These are phyloP conservation scores for Claviceps arundinis DNA, from an alignment of 2,329 filamentous ascomycete species.

Conservation along the genomic window DNA sequence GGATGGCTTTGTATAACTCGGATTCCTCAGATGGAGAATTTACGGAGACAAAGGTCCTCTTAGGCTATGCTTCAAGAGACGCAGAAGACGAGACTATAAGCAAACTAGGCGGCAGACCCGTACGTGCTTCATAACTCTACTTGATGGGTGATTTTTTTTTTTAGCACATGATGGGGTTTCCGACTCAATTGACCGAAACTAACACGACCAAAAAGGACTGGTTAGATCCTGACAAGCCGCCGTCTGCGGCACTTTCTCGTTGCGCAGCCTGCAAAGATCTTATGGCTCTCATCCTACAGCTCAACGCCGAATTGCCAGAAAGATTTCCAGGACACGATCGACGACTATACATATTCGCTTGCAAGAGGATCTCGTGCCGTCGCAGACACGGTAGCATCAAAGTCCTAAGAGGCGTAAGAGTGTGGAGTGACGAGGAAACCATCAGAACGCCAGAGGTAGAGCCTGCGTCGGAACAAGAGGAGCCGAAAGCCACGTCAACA, in stretches of 20 bases:
- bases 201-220: slow-evolving; percentile 48
- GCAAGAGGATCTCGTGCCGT: slow-evolving; percentile 63
- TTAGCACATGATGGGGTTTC: neutral
- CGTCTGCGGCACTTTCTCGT: slow-evolving; percentile 64
- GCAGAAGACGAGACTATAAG: slow-evolving; percentile 71
- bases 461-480: slow-evolving; percentile 18
- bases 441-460: slow-evolving; percentile 20
- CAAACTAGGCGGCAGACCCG: slow-evolving; percentile 75
- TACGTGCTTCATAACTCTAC: slow-evolving; percentile 30
- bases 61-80: slow-evolving; percentile 79
- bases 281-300: slow-evolving; percentile 76
- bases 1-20: slow-evolving; percentile 67
- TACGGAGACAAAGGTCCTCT: slow-evolving; percentile 72
- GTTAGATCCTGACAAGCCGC: slow-evolving; percentile 58
- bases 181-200: slow-evolving; percentile 1
- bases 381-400: slow-evolving; percentile 73
- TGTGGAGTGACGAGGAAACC: slow-evolving; percentile 29
- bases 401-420: slow-evolving; percentile 54
- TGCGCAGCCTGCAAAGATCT: slow-evolving; percentile 79
- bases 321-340: slow-evolving; percentile 78
- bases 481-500: slow-evolving; percentile 17
- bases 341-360: slow-evolving; percentile 76
- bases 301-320: slow-evolving; percentile 82
- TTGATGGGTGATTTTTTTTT: neutral
- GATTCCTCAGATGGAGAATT: slow-evolving; percentile 65